Evolutionary conservation across 495 filamentous ascomycete species (phyloP).

Genomic region (Venustampulla echinocandica): DNA sequence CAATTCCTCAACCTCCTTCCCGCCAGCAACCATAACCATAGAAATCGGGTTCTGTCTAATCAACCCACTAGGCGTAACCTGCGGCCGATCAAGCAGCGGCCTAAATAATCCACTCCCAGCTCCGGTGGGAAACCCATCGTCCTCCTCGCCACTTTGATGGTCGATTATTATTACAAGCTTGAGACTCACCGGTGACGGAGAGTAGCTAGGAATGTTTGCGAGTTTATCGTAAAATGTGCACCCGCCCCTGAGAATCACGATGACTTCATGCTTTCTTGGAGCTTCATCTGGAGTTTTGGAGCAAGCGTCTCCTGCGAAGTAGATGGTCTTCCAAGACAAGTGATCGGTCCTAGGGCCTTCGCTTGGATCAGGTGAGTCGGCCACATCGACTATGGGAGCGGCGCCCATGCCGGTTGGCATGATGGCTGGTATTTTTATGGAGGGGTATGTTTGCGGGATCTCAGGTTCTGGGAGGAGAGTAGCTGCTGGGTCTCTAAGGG

Average conservation of each 20-base stretch:
- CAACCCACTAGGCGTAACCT: constrained; percentile 64
- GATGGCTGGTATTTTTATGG: constrained; percentile 54
- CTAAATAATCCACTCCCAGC: constrained; percentile 38
- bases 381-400: constrained; percentile 59
- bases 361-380: constrained; percentile 44
- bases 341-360: constrained; percentile 22
- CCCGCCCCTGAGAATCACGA: constrained; percentile 75
- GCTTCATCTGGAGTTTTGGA: constrained; percentile 51
- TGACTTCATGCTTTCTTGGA: constrained; percentile 60
- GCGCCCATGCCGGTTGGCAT: constrained; percentile 68
- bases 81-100: constrained; percentile 69
- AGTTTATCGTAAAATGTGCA: constrained; percentile 83
- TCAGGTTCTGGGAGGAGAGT: constrained; percentile 23
- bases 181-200: constrained; percentile 48
- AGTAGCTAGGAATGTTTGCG: constrained; percentile 67
- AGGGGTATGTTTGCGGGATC: constrained; percentile 26
- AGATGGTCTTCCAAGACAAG: constrained; percentile 61
- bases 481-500: constrained; percentile 37
- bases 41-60: constrained; percentile 63
- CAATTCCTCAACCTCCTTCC: constrained; percentile 55
- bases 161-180: constrained; percentile 79
- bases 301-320: constrained; percentile 64
- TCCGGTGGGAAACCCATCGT: background rate
- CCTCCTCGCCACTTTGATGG: constrained; percentile 36
- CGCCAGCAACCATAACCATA: constrained; percentile 80